Conservation (phyloP, 768 basidiomycete genomes). For the Xerocomellus intermedius region DNA sequence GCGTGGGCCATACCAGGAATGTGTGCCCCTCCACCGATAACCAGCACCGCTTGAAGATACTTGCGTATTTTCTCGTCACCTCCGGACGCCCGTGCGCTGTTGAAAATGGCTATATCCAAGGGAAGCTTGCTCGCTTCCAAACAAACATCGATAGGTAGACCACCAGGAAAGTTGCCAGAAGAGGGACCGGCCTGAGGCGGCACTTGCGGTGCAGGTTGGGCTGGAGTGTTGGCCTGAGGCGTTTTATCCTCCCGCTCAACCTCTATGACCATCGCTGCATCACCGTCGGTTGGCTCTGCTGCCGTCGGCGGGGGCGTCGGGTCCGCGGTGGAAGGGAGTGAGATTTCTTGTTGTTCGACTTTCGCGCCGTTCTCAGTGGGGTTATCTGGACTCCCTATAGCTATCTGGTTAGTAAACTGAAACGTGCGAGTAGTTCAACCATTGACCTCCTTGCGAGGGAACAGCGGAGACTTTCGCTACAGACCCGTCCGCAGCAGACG, state of each 20-base stretch:
- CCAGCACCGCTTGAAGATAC: slow-evolving; percentile 82
- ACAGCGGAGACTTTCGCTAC: slow-evolving; percentile 20
- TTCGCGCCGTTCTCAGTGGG: slow-evolving; percentile 27
- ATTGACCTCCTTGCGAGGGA: slow-evolving; percentile 29
- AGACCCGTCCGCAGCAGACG: slow-evolving; percentile 29
- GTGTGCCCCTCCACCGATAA: slow-evolving; percentile 81
- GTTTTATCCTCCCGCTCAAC: slow-evolving; percentile 43
- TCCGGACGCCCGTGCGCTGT: slow-evolving; percentile 83
- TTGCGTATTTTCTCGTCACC: slow-evolving; percentile 89
- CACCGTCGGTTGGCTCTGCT: slow-evolving; percentile 23
- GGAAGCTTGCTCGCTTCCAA: slow-evolving; percentile 89
- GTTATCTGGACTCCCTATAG: slow-evolving; percentile 23
- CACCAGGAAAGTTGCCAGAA: slow-evolving; percentile 36
- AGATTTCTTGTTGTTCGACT: slow-evolving; percentile 35
- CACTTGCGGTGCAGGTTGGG: slow-evolving; percentile 18
- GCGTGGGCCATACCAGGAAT: slow-evolving; percentile 84
- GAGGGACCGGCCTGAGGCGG: slow-evolving; percentile 22
- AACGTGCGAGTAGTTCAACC: background rate
- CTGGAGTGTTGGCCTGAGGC: slow-evolving; percentile 25
- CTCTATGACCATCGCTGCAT: slow-evolving; percentile 45
- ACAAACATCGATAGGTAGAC: slow-evolving; percentile 69
- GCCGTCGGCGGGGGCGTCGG: slow-evolving; percentile 29
- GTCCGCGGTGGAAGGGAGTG: slow-evolving; percentile 33
- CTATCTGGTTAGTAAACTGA: background rate
- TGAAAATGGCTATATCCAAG: slow-evolving; percentile 89